Conservation (phyloP, 2,329 filamentous ascomycete species). For the Curvularia sp. region DNA sequence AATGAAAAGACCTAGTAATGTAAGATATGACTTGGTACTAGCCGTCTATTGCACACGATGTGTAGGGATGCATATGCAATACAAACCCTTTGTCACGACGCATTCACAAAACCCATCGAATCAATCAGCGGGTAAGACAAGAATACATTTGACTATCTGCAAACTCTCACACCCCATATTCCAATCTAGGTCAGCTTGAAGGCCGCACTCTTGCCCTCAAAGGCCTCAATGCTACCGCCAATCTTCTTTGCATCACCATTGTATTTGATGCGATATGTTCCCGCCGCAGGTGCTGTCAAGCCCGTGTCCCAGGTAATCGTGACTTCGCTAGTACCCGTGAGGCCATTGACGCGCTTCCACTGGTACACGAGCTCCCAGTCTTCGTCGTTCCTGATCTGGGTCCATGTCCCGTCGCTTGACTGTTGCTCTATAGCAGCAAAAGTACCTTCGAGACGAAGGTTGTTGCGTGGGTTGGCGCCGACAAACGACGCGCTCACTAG, state of each 20-base stretch:
- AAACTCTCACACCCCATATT: neutral
- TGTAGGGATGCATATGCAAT: neutral
- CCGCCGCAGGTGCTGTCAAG: slow-evolving; percentile 56
- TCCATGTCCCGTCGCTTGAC: slow-evolving; percentile 64
- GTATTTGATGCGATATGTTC: slow-evolving; percentile 81
- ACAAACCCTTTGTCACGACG: neutral
- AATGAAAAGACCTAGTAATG: neutral
- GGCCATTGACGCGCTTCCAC: slow-evolving; percentile 75
- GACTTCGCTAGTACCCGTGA: slow-evolving; percentile 79
- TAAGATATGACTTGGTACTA: neutral
- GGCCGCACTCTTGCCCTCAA: slow-evolving; percentile 51
- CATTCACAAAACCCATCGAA: neutral
- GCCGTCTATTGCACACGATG: neutral
- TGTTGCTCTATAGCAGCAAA: slow-evolving; percentile 78
- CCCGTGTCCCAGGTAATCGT: slow-evolving; percentile 78
- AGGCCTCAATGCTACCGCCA: slow-evolving; percentile 68
- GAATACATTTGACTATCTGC: neutral
- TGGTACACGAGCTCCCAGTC: slow-evolving; percentile 86
- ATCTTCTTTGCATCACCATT: slow-evolving; percentile 79
- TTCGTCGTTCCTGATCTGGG: slow-evolving; percentile 70
- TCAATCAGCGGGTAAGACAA: neutral
- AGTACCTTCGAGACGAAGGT: slow-evolving; percentile 78
- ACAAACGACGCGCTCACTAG: slow-evolving; percentile 74
- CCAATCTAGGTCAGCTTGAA: slow-evolving; percentile 24
- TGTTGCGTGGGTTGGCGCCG: slow-evolving; percentile 88